A percentile compares a stretch with the other conserved stretches of the same genome.
Conservation (phyloP, 768 basidiomycete species). For the Wakefieldia striispora region DNA sequence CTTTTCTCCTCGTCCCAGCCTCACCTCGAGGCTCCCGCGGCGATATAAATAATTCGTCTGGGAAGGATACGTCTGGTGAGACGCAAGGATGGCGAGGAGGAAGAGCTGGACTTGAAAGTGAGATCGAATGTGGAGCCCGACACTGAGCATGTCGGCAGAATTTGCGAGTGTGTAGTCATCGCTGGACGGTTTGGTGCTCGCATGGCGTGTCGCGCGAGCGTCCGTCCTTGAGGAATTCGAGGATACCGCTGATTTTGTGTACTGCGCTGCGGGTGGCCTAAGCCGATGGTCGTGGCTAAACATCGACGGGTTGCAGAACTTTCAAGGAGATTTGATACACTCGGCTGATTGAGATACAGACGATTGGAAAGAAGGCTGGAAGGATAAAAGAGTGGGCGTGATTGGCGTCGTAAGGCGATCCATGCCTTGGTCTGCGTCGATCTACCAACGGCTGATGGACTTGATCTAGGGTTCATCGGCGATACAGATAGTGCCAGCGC, state of each 20-base stretch:
- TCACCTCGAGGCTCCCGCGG: no score
- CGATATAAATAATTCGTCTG: no score
- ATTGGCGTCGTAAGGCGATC: slow-evolving; percentile 51
- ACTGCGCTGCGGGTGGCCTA: slow-evolving; percentile 51
- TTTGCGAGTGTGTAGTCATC: slow-evolving; percentile 24
- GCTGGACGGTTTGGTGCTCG: slow-evolving; percentile 14
- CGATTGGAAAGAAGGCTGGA: slow-evolving; percentile 50
- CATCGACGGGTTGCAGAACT: slow-evolving; percentile 54
- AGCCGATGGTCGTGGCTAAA: slow-evolving; percentile 69
- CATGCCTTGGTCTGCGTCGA: neutral
- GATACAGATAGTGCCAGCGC: slow-evolving; percentile 56
- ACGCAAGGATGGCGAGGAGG: neutral
- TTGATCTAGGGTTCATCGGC: slow-evolving; percentile 54
- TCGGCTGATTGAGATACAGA: slow-evolving; percentile 59
- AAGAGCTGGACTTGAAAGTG: slow-evolving; percentile 4
- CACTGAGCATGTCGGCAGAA: slow-evolving; percentile 22
- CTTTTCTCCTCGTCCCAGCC: no score
- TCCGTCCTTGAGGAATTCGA: slow-evolving; percentile 47
- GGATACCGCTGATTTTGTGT: slow-evolving; percentile 55
- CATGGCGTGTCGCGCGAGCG: slow-evolving; percentile 12
- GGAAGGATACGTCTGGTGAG: neutral
- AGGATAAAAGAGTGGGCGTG: slow-evolving; percentile 51
- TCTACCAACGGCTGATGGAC: neutral
- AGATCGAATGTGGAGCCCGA: slow-evolving; percentile 21
- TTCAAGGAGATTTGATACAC: slow-evolving; percentile 58